Percentiles rank a stretch among this genome's conserved stretches.
Evolutionary conservation across 2,329 filamentous ascomycete species (phyloP).

Genomic region (Aureobasidium sp.): DNA sequence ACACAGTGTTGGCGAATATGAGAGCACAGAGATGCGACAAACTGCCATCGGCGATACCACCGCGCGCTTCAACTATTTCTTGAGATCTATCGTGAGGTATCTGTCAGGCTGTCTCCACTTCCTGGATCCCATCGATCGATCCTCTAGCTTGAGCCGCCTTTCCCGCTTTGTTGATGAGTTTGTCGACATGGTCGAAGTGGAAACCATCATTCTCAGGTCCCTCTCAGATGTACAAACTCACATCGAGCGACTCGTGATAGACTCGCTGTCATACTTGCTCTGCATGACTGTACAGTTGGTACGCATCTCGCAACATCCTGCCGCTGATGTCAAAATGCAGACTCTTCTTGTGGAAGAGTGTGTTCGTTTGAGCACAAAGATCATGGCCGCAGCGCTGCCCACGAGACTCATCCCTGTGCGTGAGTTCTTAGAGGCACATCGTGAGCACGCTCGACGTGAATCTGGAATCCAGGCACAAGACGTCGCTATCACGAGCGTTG

Average conservation of each 20-base stretch:
- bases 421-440: slow-evolving; percentile 38
- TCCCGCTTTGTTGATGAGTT: slow-evolving; percentile 32
- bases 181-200: slow-evolving; percentile 16
- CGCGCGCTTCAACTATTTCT: slow-evolving; percentile 20
- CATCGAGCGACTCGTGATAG: background rate
- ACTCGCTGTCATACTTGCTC: slow-evolving; percentile 12
- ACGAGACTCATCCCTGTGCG: slow-evolving; percentile 25
- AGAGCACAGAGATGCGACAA: background rate
- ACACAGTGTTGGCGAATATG: background rate
- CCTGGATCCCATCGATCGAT: slow-evolving; percentile 46
- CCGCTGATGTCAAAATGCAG: background rate
- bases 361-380: background rate
- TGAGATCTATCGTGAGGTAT: slow-evolving; percentile 43
- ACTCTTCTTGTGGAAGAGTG: background rate
- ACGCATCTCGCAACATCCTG: background rate
- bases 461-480: slow-evolving; percentile 39
- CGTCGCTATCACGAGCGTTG: slow-evolving; percentile 36
- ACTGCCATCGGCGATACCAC: background rate
- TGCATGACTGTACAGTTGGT: slow-evolving; percentile 9
- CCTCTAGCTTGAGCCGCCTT: slow-evolving; percentile 36
- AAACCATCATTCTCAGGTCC: background rate
- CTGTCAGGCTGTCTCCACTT: slow-evolving; percentile 42
- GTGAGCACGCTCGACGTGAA: slow-evolving; percentile 33
- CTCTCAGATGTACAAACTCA: background rate
- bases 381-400: slow-evolving; percentile 6